phyloP scores from a whole-genome alignment of 2,329 filamentous ascomycete genomes.

The Pseudonectria foliicola region DNA sequence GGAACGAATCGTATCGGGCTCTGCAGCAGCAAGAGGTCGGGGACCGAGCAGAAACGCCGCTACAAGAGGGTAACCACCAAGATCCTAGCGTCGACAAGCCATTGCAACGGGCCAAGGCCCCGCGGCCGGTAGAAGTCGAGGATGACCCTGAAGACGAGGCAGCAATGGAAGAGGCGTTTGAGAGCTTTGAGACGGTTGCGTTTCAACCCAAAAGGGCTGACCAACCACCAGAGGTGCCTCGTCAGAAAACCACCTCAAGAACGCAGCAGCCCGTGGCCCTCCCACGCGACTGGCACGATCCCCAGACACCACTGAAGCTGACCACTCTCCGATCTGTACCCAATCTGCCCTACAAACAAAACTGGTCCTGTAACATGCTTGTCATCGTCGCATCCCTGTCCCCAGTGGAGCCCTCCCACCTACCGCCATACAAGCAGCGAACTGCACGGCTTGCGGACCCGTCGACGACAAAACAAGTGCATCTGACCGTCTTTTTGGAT shows the following conservation, averaged over 20 bases:
- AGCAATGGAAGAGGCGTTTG: conserved; percentile 28
- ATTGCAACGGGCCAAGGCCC: background rate
- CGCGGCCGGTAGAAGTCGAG: conserved; percentile 1
- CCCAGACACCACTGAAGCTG: conserved; percentile 40
- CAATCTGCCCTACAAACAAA: conserved; percentile 47
- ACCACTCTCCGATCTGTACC: conserved; percentile 44
- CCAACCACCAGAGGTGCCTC: conserved; percentile 7
- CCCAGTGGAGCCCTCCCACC: conserved; percentile 39
- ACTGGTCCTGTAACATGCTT: conserved; percentile 51
- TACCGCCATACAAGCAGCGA: conserved; percentile 45
- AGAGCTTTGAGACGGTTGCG: conserved; percentile 30
- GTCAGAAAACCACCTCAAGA: background rate
- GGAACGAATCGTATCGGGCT: conserved; percentile 35
- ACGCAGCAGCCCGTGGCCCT: conserved; percentile 28
- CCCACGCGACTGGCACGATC: conserved; percentile 35
- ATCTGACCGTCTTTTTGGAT: conserved; percentile 48
- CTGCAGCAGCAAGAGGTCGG: conserved; percentile 9
- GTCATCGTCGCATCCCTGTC: conserved; percentile 43
- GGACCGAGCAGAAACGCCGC: background rate
- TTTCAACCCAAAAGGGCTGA: conserved; percentile 15
- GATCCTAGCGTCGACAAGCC: background rate
- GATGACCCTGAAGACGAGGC: background rate
- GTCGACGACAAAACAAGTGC: conserved; percentile 44
- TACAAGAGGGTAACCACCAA: conserved; percentile 1
- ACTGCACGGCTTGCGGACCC: conserved; percentile 44